Percentiles rank a stretch among this genome's conserved stretches.
Evolutionary conservation across 2,329 filamentous ascomycete genomes (phyloP).

Genomic region (Purpureocillium lavendulum): DNA sequence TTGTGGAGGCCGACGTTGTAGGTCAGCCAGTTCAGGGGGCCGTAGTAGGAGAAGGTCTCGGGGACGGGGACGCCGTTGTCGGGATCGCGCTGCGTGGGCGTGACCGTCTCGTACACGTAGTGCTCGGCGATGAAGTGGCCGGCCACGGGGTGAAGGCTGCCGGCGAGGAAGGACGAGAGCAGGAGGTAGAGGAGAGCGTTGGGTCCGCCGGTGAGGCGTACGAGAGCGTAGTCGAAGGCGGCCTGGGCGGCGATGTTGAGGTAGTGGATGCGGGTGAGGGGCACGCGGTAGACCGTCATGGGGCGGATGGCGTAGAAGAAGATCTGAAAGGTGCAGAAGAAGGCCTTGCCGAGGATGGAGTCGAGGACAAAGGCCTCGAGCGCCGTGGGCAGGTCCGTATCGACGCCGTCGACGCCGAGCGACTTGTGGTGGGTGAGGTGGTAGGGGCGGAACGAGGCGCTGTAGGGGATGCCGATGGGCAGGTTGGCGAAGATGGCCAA

Average conservation of each 20-base stretch:
- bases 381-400: slow-evolving; percentile 89
- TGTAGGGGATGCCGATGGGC: slow-evolving; percentile 92
- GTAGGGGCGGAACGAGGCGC: slow-evolving; percentile 94
- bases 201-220: slow-evolving; percentile 45
- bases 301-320: slow-evolving; percentile 96
- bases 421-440: slow-evolving; percentile 99
- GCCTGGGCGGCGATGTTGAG: slow-evolving; percentile 75
- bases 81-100: slow-evolving; percentile 45
- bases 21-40: slow-evolving; percentile 79
- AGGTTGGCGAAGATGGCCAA: slow-evolving; percentile 92
- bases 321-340: slow-evolving; percentile 99
- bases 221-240: slow-evolving; percentile 64
- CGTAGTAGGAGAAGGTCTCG: slow-evolving; percentile 97
- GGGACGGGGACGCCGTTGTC: slow-evolving; percentile 61
- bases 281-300: slow-evolving; percentile 86
- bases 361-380: slow-evolving; percentile 89
- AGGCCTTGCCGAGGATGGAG: slow-evolving; percentile 91
- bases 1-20: slow-evolving; percentile 99
- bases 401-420: slow-evolving; percentile 88
- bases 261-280: slow-evolving; percentile 76
- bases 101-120: slow-evolving; percentile 67
- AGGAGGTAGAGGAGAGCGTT: slow-evolving; percentile 75
- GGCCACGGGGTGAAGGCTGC: slow-evolving; percentile 86
- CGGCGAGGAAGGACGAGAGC: slow-evolving; percentile 85
- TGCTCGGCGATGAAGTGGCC: slow-evolving; percentile 99